These are phyloP conservation scores for Aegilops sharonensis DNA, from an alignment of 176 grass and related monocot genomes.

Conservation along the genomic window DNA sequence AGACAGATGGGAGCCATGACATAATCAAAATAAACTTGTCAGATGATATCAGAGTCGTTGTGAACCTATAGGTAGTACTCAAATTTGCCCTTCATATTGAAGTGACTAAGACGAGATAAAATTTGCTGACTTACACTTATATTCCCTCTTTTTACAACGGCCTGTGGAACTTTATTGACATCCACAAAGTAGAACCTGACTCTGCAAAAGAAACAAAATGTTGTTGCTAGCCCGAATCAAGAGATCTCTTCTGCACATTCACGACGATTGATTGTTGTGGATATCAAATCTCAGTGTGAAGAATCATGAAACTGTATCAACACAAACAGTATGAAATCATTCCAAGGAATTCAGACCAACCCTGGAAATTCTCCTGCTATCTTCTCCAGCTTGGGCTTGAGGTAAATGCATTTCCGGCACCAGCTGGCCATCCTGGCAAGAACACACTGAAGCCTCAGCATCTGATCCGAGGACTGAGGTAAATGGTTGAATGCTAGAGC, in stretches of 20 bases:
- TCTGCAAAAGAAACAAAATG: conserved; percentile 22
- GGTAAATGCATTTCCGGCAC: conserved; percentile 98
- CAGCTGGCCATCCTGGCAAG: conserved; percentile 78
- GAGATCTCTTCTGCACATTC: neutral
- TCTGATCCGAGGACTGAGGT: neutral
- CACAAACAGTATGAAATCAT: neutral
- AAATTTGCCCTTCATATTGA: neutral
- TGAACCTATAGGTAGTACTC: no score
- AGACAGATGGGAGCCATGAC: neutral
- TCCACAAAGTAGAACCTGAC: conserved; percentile 83
- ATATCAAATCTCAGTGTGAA: neutral
- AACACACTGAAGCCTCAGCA: conserved; percentile 10
- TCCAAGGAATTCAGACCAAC: conserved; percentile 31
- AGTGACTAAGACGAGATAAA: neutral
- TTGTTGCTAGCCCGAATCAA: neutral
- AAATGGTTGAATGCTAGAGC: neutral
- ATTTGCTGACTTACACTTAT: conserved; percentile 62
- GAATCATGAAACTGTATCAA: neutral
- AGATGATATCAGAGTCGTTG: neutral
- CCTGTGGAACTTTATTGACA: conserved; percentile 89
- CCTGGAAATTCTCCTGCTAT: conserved; percentile 76
- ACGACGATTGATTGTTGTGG: neutral
- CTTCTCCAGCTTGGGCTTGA: conserved; percentile 93
- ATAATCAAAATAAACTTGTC: neutral
- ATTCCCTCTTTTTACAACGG: conserved; percentile 82